Percentiles rank a stretch among this genome's conserved stretches.
Conservation (phyloP, 805 yeast genomes). For the Helenozyma rhizophorensis region DNA sequence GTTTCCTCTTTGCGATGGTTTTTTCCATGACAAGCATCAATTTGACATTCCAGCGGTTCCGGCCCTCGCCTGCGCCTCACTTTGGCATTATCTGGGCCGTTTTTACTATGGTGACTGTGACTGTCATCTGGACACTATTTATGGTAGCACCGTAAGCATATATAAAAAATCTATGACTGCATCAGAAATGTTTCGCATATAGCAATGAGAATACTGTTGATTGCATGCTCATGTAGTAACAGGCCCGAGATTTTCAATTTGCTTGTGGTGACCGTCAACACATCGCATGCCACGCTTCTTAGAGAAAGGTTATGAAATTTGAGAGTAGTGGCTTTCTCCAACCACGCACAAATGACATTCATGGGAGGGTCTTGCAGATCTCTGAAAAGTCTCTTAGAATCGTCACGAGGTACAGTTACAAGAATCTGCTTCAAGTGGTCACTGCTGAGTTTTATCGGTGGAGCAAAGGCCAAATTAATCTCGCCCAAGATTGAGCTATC, state of each 20-base stretch:
- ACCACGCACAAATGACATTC: slow-evolving; percentile 7
- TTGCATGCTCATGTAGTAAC: background rate
- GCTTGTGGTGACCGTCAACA: slow-evolving; percentile 3
- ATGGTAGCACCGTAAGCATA: background rate
- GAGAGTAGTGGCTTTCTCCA: slow-evolving; percentile 8
- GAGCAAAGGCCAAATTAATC: slow-evolving; percentile 7
- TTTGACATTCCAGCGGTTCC: slow-evolving; percentile 28
- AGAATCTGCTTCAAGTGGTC: slow-evolving; percentile 8
- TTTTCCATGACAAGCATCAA: slow-evolving; percentile 34
- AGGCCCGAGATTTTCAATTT: slow-evolving; percentile 1
- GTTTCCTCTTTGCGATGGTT: slow-evolving; percentile 28
- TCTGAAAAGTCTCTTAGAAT: slow-evolving; percentile 2
- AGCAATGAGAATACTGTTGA: background rate
- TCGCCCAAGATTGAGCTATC: slow-evolving; percentile 6
- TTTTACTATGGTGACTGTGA: slow-evolving; percentile 18
- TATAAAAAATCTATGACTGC: background rate
- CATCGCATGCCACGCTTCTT: slow-evolving; percentile 2
- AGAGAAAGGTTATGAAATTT: slow-evolving; percentile 6
- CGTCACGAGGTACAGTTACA: slow-evolving; percentile 6
- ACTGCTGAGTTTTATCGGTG: slow-evolving; percentile 4
- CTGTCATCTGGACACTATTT: slow-evolving; percentile 17
- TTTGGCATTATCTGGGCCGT: slow-evolving; percentile 23
- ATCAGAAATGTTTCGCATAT: background rate
- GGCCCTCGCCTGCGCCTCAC: slow-evolving; percentile 24
- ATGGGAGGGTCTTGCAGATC: slow-evolving; percentile 1